phyloP scores from a whole-genome alignment of 192 early-diverging fungal genomes.

The Dimargaris xerosporica region DNA sequence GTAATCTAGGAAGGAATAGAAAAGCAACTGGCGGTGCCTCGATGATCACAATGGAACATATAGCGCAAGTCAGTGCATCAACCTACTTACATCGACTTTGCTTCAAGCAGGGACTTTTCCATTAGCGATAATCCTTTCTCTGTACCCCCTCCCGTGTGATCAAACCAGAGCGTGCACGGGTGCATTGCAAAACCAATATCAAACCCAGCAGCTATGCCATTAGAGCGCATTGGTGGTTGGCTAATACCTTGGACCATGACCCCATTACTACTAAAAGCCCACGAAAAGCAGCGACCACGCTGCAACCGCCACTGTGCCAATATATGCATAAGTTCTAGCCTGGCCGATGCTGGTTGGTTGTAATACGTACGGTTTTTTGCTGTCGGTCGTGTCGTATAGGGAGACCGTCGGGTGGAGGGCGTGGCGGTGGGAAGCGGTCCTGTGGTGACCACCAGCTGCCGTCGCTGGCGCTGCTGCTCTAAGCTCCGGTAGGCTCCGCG shows the following conservation, averaged over 20 bases:
- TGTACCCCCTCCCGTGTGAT: background rate
- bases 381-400: too few relatives aligned
- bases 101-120: background rate
- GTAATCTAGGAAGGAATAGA: background rate
- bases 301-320: background rate
- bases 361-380: too few relatives aligned
- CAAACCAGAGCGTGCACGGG: background rate
- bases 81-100: background rate
- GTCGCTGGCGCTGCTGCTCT: background rate
- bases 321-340: too few relatives aligned
- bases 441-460: background rate
- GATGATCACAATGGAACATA: background rate
- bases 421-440: too few relatives aligned
- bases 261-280: background rate
- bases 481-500: slow-evolving; percentile 4
- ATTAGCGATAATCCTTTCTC: background rate
- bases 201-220: background rate
- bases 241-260: background rate
- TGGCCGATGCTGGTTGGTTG: too few relatives aligned
- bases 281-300: too few relatives aligned
- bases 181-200: background rate
- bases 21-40: background rate
- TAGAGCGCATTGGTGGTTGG: background rate
- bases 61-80: too few relatives aligned
- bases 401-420: too few relatives aligned